A percentile compares a stretch with the other conserved stretches of the same genome.
phyloP scores from a whole-genome alignment of 306 rosid genomes.

The Benincasa hispida region DNA sequence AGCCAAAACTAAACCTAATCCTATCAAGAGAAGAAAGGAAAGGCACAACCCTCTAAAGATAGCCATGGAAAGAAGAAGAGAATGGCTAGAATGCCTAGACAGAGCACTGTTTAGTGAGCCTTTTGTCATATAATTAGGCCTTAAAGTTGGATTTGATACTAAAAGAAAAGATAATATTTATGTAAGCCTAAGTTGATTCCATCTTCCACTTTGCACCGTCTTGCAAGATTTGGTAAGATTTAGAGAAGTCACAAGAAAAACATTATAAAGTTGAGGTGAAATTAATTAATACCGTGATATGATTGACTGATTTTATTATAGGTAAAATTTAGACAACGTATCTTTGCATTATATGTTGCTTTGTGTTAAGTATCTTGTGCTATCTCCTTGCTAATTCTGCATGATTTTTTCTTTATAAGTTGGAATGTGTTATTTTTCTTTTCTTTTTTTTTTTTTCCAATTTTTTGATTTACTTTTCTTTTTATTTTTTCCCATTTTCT shows the following conservation, averaged over 20 bases:
- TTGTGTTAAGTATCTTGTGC: no score
- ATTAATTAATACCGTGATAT: neutral
- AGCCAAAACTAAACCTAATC: no score
- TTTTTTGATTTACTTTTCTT: no score
- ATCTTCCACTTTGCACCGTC: neutral
- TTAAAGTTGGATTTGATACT: neutral
- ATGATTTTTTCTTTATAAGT: no score
- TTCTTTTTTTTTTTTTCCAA: no score
- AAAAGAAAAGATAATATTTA: neutral
- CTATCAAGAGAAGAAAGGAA: slow-evolving; percentile 31
- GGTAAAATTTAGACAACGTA: no score
- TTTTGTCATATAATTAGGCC: neutral
- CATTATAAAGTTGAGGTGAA: neutral
- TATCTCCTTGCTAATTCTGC: no score
- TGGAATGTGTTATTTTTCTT: no score
- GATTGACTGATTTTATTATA: no score
- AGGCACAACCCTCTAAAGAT: slow-evolving; percentile 11
- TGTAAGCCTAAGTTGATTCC: neutral
- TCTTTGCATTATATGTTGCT: no score
- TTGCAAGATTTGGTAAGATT: neutral
- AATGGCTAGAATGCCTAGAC: slow-evolving; percentile 5
- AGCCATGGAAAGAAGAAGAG: slow-evolving; percentile 28
- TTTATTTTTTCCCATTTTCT: no score
- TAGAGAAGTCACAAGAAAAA: neutral
- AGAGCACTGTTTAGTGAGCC: neutral